Percentiles rank a stretch among this genome's conserved stretches.
phyloP scores from a whole-genome alignment of 768 basidiomycete species.

The Coprinopsis sp. region DNA sequence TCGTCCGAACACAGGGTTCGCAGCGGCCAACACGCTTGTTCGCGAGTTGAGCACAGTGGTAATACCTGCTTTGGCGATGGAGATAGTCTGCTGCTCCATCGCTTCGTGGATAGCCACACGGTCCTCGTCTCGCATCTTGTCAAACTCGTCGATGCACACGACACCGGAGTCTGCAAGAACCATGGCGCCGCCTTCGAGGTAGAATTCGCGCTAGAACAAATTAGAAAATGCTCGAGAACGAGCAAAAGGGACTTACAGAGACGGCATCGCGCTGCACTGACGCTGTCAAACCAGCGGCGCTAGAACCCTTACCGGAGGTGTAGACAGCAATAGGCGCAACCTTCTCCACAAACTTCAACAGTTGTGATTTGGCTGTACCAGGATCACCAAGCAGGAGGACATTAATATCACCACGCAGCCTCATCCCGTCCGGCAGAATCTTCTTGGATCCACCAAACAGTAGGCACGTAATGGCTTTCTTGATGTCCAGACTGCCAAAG shows the following conservation, averaged over 20 bases:
- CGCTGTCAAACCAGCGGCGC: constrained; percentile 97
- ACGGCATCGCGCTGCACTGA: constrained; percentile 92
- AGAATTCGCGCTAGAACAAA: constrained; percentile 81
- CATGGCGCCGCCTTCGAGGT: constrained; percentile 99
- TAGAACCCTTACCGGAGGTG: constrained; percentile 97
- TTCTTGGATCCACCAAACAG: constrained; percentile 98
- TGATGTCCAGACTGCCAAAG: constrained; percentile 93
- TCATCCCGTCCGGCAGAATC: constrained; percentile 94
- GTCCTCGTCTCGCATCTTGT: constrained; percentile 99
- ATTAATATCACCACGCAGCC: constrained; percentile 95
- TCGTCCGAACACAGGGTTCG: constrained; percentile 96
- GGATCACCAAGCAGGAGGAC: constrained; percentile 95
- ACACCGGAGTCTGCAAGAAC: constrained; percentile 97
- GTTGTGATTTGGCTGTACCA: constrained; percentile 96
- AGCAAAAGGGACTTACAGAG: constrained; percentile 52
- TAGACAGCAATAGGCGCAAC: constrained; percentile 98
- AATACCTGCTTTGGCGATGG: constrained; percentile 98
- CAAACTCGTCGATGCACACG: constrained; percentile 99
- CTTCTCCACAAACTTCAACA: constrained; percentile 99
- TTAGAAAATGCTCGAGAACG: background rate
- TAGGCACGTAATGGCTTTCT: constrained; percentile 95
- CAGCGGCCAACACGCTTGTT: constrained; percentile 93
- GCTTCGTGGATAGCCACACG: constrained; percentile 99
- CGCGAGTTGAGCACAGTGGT: constrained; percentile 95
- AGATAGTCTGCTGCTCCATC: constrained; percentile 99